A percentile compares a stretch with the other conserved stretches of the same genome.
These are phyloP conservation scores for Hypholoma fasciculare DNA, from an alignment of 768 basidiomycete genomes.

Conservation along the genomic window DNA sequence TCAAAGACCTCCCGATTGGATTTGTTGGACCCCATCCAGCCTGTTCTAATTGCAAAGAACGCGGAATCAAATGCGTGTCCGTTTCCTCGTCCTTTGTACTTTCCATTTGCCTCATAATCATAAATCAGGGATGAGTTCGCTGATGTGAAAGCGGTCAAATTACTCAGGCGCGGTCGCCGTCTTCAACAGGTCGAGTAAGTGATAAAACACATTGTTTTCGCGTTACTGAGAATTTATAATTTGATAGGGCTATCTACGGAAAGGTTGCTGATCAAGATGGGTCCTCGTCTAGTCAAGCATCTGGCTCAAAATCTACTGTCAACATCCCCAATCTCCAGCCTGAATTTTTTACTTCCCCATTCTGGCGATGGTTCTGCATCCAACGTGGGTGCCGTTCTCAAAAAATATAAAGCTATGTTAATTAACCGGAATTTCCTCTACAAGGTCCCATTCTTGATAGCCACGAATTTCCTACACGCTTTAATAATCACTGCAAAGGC, in stretches of 20 bases:
- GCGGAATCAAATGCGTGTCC: constrained; percentile 91
- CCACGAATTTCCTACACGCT: constrained; percentile 75
- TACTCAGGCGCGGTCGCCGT: constrained; percentile 75
- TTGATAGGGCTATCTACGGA: constrained; percentile 71
- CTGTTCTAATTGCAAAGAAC: constrained; percentile 90
- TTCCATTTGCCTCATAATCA: constrained; percentile 4
- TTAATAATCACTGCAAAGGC: constrained; percentile 63
- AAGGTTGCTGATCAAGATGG: constrained; percentile 53
- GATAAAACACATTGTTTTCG: background rate
- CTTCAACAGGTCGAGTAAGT: constrained; percentile 85
- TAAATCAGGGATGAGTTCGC: constrained; percentile 84
- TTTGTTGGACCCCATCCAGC: constrained; percentile 46
- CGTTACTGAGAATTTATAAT: constrained; percentile 7
- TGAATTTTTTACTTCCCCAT: constrained; percentile 82
- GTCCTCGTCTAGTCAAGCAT: constrained; percentile 31
- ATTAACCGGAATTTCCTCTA: constrained; percentile 55
- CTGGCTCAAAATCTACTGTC: constrained; percentile 41
- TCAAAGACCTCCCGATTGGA: constrained; percentile 74
- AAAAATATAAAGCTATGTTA: too few species aligned
- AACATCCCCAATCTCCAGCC: constrained; percentile 71
- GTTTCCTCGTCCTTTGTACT: constrained; percentile 29
- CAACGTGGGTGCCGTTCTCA: constrained; percentile 75
- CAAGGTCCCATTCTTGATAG: constrained; percentile 87
- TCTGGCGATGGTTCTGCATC: constrained; percentile 81
- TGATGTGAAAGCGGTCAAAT: constrained; percentile 86